Percentiles rank a stretch among this genome's conserved stretches.
Conservation (phyloP, 192 early-diverging fungal genomes). For the Coemansia sp. region DNA sequence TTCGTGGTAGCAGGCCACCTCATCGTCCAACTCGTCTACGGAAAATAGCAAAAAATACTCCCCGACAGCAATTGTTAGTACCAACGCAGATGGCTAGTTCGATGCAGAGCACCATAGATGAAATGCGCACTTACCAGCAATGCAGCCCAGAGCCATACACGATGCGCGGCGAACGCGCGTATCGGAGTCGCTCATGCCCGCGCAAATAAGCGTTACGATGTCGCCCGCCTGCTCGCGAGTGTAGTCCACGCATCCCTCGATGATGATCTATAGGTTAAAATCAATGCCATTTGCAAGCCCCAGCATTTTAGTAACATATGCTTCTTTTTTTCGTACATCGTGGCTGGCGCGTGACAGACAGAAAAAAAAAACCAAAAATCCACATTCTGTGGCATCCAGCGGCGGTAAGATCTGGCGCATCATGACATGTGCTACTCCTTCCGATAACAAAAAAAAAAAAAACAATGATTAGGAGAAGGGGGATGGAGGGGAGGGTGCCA, state of each 20-base stretch:
- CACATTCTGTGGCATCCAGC: neutral
- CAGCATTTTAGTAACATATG: slow-evolving; percentile 25
- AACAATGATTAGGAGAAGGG: neutral
- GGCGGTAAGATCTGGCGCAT: slow-evolving; percentile 1
- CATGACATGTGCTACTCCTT: neutral
- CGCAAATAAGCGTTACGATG: slow-evolving; percentile 71
- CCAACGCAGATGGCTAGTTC: neutral
- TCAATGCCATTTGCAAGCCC: neutral
- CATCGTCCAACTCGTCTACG: slow-evolving; percentile 74
- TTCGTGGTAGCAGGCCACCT: slow-evolving; percentile 77
- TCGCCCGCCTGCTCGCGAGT: slow-evolving; percentile 76
- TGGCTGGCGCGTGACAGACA: neutral
- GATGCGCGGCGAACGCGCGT: slow-evolving; percentile 76
- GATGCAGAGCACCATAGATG: neutral
- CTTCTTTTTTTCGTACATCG: slow-evolving; percentile 1
- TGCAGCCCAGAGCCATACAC: slow-evolving; percentile 79
- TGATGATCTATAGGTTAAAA: slow-evolving; percentile 47
- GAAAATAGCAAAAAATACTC: slow-evolving; percentile 2
- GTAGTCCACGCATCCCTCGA: slow-evolving; percentile 86
- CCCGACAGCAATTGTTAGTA: neutral
- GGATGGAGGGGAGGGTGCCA: neutral
- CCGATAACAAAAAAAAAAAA: neutral
- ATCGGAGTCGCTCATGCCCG: slow-evolving; percentile 80
- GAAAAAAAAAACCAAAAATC: slow-evolving; percentile 1
- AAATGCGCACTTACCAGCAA: slow-evolving; percentile 58